Percentiles rank a stretch among this genome's conserved stretches.
Evolutionary conservation across 345 rosid genomes (phyloP).

Genomic region (Eutrema japonicum): DNA sequence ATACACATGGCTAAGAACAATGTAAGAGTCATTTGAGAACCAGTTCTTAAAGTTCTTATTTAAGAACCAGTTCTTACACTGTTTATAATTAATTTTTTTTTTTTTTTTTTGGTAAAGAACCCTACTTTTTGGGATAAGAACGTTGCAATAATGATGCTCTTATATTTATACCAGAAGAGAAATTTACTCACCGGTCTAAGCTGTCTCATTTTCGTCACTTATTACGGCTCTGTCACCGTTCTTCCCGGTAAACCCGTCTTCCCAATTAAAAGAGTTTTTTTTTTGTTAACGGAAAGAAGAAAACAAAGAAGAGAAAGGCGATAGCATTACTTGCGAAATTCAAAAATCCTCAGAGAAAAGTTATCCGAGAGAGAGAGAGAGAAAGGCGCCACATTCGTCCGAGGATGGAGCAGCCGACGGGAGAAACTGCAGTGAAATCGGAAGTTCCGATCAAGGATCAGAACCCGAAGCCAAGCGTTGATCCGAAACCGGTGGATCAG

Average conservation of each 20-base stretch:
- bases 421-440: constrained; percentile 52
- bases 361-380: background rate
- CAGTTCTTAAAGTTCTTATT: too few species aligned
- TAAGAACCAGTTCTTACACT: too few species aligned
- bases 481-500: constrained; percentile 37
- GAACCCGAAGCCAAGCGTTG: constrained; percentile 29
- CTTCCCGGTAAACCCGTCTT: constrained; percentile 37
- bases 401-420: constrained; percentile 55
- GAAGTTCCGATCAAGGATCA: constrained; percentile 54
- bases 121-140: too few species aligned
- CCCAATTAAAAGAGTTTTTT: background rate
- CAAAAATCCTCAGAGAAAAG: background rate
- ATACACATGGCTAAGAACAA: too few species aligned
- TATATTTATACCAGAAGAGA: too few species aligned
- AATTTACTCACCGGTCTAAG: constrained; percentile 31
- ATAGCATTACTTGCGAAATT: constrained; percentile 22
- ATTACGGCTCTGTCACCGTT: constrained; percentile 35
- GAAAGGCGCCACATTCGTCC: background rate
- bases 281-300: background rate
- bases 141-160: too few species aligned
- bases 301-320: background rate
- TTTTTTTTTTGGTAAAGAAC: too few species aligned
- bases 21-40: too few species aligned
- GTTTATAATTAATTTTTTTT: too few species aligned
- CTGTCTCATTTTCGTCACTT: constrained; percentile 2